Percentiles rank a stretch among this genome's conserved stretches.
Evolutionary conservation across 2,329 filamentous ascomycete species (phyloP).

Genomic region (Ophiocordyceps camponoti-leonardi): DNA sequence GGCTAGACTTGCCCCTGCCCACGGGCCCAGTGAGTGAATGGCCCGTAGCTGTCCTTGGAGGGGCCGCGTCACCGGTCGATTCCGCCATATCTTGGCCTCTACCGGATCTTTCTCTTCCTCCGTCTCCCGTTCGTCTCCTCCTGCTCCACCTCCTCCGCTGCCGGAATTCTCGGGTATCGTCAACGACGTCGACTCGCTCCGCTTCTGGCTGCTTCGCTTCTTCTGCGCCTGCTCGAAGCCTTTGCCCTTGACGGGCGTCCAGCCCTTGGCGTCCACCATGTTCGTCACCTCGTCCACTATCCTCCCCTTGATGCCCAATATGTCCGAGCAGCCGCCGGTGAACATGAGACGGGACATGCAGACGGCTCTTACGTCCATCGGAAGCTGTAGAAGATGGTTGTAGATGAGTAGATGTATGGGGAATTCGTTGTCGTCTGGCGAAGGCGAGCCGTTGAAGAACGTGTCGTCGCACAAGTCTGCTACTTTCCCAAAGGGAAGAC

Average conservation of each 20-base stretch:
- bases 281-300: conserved; percentile 57
- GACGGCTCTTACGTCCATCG: conserved; percentile 63
- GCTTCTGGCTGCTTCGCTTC: conserved; percentile 11
- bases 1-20: conserved; percentile 56
- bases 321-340: conserved; percentile 60
- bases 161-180: conserved; percentile 7
- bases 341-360: conserved; percentile 87
- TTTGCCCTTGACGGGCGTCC: conserved; percentile 60
- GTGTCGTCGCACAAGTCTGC: conserved; percentile 58
- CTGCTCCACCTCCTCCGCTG: conserved; percentile 8
- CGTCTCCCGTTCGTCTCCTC: conserved; percentile 7
- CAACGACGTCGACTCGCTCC: conserved; percentile 6
- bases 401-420: conserved; percentile 65
- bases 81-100: conserved; percentile 18
- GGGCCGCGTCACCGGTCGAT: conserved; percentile 18
- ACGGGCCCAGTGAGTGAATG: conserved; percentile 53
- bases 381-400: conserved; percentile 54
- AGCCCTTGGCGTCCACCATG: conserved; percentile 52
- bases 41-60: conserved; percentile 45
- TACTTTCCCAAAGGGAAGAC: conserved; percentile 52
- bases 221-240: conserved; percentile 37
- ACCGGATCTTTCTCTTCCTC: conserved; percentile 13
- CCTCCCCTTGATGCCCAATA: conserved; percentile 64
- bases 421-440: conserved; percentile 67
- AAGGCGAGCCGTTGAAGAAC: conserved; percentile 45